phyloP scores from a whole-genome alignment of 306 rosid genomes.

The Sechiopsis laciniata region DNA sequence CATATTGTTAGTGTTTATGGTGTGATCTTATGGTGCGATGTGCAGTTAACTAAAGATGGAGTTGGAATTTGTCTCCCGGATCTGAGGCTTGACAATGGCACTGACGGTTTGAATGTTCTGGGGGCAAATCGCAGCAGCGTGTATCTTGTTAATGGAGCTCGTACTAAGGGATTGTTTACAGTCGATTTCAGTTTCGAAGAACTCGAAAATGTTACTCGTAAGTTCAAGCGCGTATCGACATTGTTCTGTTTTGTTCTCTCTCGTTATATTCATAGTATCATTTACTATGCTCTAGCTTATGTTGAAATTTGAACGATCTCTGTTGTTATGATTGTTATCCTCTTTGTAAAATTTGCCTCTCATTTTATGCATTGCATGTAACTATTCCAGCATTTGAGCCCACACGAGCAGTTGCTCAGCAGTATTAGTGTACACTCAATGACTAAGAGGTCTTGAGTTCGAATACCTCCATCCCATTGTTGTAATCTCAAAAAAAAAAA shows the following conservation, averaged over 20 bases:
- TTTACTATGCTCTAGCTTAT: not conserved
- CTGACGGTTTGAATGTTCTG: not conserved
- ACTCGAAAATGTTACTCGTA: constrained; percentile 41
- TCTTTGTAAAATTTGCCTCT: not conserved
- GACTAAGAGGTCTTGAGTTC: too few species aligned
- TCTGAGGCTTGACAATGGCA: constrained; percentile 43
- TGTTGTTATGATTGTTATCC: not conserved
- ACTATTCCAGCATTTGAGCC: too few species aligned
- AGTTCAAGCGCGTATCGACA: constrained; percentile 22
- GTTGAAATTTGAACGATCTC: not conserved
- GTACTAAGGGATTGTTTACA: constrained; percentile 50
- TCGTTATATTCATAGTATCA: not conserved
- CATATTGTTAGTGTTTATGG: not conserved
- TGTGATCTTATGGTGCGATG: constrained; percentile 66
- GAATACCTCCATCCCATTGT: too few species aligned
- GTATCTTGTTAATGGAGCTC: constrained; percentile 40
- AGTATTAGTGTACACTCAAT: too few species aligned
- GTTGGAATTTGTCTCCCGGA: constrained; percentile 63
- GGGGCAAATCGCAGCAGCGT: constrained; percentile 14
- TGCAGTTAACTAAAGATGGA: constrained; percentile 71
- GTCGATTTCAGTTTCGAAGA: constrained; percentile 43
- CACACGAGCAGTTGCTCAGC: too few species aligned
- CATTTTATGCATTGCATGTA: not conserved
- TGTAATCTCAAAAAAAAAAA: too few species aligned
- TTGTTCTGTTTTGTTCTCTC: not conserved